Base-by-base conservation (phyloP, 164 flowering plant genomes). In the Vitis amurensis region DNA sequence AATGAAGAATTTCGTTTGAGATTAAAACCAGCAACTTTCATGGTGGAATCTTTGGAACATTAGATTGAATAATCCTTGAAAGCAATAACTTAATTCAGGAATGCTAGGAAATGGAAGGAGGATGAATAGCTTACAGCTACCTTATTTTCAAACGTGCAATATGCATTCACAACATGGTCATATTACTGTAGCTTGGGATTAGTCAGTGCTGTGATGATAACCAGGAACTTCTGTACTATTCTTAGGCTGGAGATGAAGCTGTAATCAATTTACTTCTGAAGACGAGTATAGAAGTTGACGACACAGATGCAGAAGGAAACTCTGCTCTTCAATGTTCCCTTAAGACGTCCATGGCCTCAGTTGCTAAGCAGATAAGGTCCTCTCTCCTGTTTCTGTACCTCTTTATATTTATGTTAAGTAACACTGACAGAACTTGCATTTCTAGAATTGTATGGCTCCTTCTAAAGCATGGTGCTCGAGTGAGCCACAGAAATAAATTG, bases 281-380 rank as follows among this genome's bases (percentile, higher is more conserved):
- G 64, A 80, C 85, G 8, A 79, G 71, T 27, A 67, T 79, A 15
- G 80, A 83, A 16, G 65, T 88, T 9, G 77, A 77, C 63, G 89
- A 77, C 13, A 65, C 68, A 19, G 92, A 88, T 59, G 70, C 74
- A 19, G 87, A 84, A 50, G 89, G 89, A 23, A 86, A 88, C 68
- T 61, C 88, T 63, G 86, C 88, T 30, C 88, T 88, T 64, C 88
- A 84, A 63, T 86, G 81, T 80, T 71, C 76, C 66, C 76, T 88
- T 12, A 83, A 80, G 72, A 59, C 66, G 17, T 59, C 69, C 30
- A 68, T 63, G 57, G 47, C 16, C 11, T 68, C 81, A 50, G 48
- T 47, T 55, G 29, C 61, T 1, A 70, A 77, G 66, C 81, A 77
- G 60, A 78, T 70, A 11, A 78, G 80, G 87, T 84, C 68, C 62